Evolutionary conservation across 1,284 basidiomycete genomes (phyloP).

Genomic region (Mycosarcoma mackinlayi): DNA sequence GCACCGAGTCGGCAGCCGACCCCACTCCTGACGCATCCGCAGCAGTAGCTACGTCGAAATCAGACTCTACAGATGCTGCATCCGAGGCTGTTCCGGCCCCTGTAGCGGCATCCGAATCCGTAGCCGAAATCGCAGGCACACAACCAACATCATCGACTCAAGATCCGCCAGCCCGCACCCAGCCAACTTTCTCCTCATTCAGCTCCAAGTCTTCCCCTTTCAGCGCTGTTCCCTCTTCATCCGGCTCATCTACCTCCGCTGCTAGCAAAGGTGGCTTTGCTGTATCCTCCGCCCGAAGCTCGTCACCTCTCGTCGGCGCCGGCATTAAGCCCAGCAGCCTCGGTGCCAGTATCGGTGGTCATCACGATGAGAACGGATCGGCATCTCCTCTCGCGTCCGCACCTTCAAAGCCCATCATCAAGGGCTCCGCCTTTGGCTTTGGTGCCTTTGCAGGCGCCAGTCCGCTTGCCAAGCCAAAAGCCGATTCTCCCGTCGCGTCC

Average conservation of each 20-base stretch:
- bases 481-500: constrained; percentile 12
- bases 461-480: constrained; percentile 43
- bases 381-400: constrained; percentile 12
- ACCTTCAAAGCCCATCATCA: constrained; percentile 27
- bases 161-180: constrained; percentile 34
- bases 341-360: constrained; percentile 37
- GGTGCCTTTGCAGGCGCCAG: constrained; percentile 55
- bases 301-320: constrained; percentile 16
- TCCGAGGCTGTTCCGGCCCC: background rate
- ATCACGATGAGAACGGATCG: constrained; percentile 27
- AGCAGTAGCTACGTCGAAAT: background rate
- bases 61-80: background rate
- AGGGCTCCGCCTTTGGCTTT: constrained; percentile 49
- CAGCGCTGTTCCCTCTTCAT: constrained; percentile 44
- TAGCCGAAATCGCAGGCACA: constrained; percentile 2
- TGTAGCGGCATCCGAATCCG: background rate
- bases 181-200: constrained; percentile 52
- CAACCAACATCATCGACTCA: constrained; percentile 11
- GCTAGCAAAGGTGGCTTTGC: constrained; percentile 18
- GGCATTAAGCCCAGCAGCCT: constrained; percentile 49
- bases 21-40: background rate
- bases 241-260: constrained; percentile 27
- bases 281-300: constrained; percentile 28
- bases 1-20: constrained; percentile 22
- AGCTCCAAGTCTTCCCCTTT: constrained; percentile 53